phyloP scores from a whole-genome alignment of 345 rosid genomes.

The Dovyalis caffra region DNA sequence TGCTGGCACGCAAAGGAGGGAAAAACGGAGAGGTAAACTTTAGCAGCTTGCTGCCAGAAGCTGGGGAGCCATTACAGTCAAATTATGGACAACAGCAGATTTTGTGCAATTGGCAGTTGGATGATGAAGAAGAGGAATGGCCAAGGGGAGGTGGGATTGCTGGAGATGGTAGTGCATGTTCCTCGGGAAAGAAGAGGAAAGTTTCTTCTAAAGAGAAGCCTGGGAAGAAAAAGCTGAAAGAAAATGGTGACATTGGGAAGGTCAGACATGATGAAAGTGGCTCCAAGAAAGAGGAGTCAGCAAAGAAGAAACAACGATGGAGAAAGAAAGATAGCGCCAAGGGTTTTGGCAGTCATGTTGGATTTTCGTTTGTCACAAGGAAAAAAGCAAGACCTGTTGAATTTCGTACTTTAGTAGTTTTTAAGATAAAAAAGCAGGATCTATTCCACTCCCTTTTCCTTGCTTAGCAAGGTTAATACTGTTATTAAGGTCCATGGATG shows the following conservation, averaged over 20 bases:
- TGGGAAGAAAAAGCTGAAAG: constrained; percentile 37
- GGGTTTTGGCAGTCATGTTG: constrained; percentile 15
- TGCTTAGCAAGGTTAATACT: too few species aligned
- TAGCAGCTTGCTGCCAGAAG: constrained; percentile 72
- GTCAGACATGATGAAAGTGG: constrained; percentile 22
- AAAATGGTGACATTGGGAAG: constrained; percentile 25
- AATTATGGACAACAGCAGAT: constrained; percentile 40
- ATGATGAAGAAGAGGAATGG: constrained; percentile 59
- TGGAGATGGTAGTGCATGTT: constrained; percentile 36
- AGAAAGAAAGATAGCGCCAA: constrained; percentile 15
- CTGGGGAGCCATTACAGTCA: constrained; percentile 65
- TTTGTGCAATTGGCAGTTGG: constrained; percentile 71
- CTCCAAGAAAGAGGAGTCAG: constrained; percentile 31
- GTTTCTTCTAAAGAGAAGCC: constrained; percentile 42
- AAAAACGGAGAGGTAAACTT: constrained; percentile 61
- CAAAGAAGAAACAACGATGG: constrained; percentile 29
- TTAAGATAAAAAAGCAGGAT: too few species aligned
- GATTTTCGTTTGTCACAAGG: too few species aligned
- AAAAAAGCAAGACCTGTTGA: too few species aligned
- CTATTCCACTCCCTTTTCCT: too few species aligned
- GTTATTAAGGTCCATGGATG: too few species aligned
- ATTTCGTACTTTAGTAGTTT: too few species aligned
- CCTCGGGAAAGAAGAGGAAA: constrained; percentile 58
- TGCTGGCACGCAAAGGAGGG: constrained; percentile 82
- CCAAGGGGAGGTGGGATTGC: constrained; percentile 49